Evolutionary conservation across 805 yeast species (phyloP).

Genomic region (Danielia reshetovae): DNA sequence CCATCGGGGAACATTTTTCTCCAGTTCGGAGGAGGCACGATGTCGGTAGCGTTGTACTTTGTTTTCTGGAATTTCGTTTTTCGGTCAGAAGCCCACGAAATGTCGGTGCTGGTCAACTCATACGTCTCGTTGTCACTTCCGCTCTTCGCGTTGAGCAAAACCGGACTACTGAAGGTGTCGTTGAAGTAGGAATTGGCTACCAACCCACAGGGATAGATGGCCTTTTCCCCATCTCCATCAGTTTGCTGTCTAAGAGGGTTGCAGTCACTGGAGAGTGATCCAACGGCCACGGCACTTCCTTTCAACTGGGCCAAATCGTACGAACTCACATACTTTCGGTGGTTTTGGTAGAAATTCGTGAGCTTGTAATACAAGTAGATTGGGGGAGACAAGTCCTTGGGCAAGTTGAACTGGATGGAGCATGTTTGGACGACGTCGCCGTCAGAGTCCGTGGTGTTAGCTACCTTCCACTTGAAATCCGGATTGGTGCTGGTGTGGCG

Average conservation of each 20-base stretch:
- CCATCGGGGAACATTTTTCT: constrained; percentile 74
- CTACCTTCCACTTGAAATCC: constrained; percentile 63
- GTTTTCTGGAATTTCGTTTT: constrained; percentile 67
- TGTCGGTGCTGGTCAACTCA: constrained; percentile 50
- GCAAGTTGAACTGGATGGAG: constrained; percentile 65
- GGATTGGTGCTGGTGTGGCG: constrained; percentile 36
- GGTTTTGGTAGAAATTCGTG: constrained; percentile 92
- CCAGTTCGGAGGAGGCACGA: constrained; percentile 97
- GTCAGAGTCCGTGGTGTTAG: constrained; percentile 28
- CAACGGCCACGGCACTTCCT: constrained; percentile 63
- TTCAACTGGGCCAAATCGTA: constrained; percentile 76
- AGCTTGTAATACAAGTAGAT: constrained; percentile 76
- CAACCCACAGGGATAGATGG: constrained; percentile 87
- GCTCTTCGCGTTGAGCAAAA: constrained; percentile 39
- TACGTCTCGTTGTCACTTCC: constrained; percentile 42
- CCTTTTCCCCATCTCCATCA: constrained; percentile 37
- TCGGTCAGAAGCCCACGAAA: constrained; percentile 83
- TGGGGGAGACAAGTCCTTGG: constrained; percentile 66
- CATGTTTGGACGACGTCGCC: constrained; percentile 48
- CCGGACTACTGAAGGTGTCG: constrained; percentile 68
- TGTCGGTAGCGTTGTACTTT: constrained; percentile 57
- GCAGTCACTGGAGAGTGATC: constrained; percentile 42
- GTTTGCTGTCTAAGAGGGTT: constrained; percentile 37
- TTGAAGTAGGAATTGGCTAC: constrained; percentile 91
- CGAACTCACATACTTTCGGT: constrained; percentile 86